Percentiles rank a stretch among this genome's conserved stretches.
These are phyloP conservation scores for Colletotrichum orchidophilum DNA, from an alignment of 2,329 filamentous ascomycete species.

Conservation along the genomic window DNA sequence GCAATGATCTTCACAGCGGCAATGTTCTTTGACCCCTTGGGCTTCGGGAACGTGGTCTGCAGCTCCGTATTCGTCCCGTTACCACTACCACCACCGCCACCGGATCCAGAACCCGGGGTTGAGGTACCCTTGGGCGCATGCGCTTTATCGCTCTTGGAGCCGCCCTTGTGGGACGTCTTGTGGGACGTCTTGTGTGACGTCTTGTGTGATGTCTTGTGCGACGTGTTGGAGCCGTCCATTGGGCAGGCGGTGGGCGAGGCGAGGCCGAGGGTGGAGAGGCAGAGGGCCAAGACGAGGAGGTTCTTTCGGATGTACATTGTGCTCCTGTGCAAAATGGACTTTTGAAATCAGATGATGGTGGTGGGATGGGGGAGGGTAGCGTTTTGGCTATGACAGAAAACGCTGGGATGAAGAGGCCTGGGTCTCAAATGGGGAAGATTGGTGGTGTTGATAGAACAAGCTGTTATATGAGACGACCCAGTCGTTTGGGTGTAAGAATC, in stretches of 20 bases:
- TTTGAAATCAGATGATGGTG: background rate
- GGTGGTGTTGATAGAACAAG: constrained; percentile 5
- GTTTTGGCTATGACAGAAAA: constrained; percentile 7
- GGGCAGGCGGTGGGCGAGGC: constrained; percentile 1
- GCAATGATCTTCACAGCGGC: constrained; percentile 25
- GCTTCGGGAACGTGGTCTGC: constrained; percentile 19
- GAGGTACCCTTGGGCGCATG: background rate
- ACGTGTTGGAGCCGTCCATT: constrained; percentile 2
- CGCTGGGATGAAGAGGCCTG: constrained; percentile 10
- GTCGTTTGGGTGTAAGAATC: background rate
- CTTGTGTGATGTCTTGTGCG: background rate
- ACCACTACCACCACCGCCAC: background rate
- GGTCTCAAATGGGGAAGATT: background rate
- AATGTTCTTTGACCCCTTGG: constrained; percentile 26
- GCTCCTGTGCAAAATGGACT: background rate
- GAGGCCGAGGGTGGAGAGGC: background rate
- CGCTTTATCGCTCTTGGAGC: background rate
- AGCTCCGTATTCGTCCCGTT: constrained; percentile 16
- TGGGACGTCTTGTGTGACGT: background rate
- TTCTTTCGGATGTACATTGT: constrained; percentile 24
- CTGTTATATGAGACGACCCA: constrained; percentile 24
- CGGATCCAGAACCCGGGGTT: background rate
- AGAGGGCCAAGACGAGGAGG: constrained; percentile 22
- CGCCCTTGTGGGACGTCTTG: background rate
- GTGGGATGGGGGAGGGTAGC: background rate